Evolutionary conservation across 495 filamentous ascomycete genomes (phyloP).

Genomic region (Trypethelium eluteriae): DNA sequence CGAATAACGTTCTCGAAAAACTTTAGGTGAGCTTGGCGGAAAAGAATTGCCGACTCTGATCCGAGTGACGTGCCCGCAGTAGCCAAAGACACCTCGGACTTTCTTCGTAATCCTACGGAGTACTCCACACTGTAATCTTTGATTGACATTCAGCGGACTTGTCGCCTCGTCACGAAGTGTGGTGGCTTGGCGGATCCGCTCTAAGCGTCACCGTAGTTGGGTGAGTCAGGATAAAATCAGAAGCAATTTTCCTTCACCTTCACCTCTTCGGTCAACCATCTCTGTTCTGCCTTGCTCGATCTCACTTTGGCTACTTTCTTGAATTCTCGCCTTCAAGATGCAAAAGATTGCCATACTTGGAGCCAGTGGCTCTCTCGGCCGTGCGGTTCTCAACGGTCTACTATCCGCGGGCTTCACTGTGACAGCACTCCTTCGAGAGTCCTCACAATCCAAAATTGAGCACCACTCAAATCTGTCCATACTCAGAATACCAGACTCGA

Average conservation of each 20-base stretch:
- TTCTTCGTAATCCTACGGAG: no score
- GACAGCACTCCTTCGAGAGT: conserved; percentile 40
- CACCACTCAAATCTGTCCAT: conserved; percentile 14
- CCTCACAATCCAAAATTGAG: conserved; percentile 25
- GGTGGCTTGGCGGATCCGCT: no score
- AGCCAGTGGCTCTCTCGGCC: conserved; percentile 23
- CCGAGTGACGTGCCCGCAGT: no score
- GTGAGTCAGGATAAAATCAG: not conserved
- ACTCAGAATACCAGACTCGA: conserved; percentile 14
- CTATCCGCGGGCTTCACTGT: conserved; percentile 51
- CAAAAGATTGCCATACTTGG: conserved; percentile 26
- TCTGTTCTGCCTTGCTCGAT: not conserved
- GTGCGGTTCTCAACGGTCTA: conserved; percentile 28
- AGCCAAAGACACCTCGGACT: no score
- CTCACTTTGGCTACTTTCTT: not conserved
- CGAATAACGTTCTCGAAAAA: no score
- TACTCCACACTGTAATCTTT: no score
- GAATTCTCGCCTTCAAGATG: conserved; percentile 6
- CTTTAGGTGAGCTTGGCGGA: no score
- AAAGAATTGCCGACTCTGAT: no score
- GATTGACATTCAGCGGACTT: no score
- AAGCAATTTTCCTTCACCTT: not conserved
- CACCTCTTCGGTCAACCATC: not conserved
- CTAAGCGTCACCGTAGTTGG: not conserved
- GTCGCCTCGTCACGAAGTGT: no score